Base-by-base conservation (phyloP, 306 rosid genomes). In the Pterocarpus macrocarpus region DNA sequence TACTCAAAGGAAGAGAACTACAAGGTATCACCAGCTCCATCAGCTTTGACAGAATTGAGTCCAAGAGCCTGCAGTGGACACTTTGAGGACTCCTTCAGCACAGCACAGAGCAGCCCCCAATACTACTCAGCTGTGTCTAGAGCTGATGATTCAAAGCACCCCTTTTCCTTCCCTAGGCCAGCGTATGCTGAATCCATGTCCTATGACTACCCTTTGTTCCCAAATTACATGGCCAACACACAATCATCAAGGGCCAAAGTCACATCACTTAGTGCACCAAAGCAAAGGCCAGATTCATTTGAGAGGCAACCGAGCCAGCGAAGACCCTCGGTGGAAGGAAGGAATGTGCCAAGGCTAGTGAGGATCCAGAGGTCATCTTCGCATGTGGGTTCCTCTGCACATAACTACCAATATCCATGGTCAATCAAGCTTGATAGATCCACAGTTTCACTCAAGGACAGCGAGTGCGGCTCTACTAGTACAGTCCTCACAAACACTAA, bases 171-270 rank as follows among this genome's bases (percentile, higher is more conserved):
- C 22, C 92, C 95, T 7, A 63, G 80, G 77, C 90, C 97, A 50
- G 85, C 88, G 33, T 84, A 84, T 72, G 90, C 84, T 30, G 97
- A 90, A 61, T 62, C 90, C 0, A 49, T 89, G 84, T 85, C 91
- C 64, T 88, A 88, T 74, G 97, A 91, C 73, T 82, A 83, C 71
- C 96, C 89, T 36, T 38, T 91, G 55, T 93, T 69, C 73, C 99
- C 99, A 57, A 93, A 83, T 77, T 95, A 95, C 89, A 95, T 95
- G 99, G 93, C 99, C 13, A 95, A 95, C 58, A 95, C 99, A 0
- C 90, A 91, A 81, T 95, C 99, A 11, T 91, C 97, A 16, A 90
- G 83, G 72, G 99, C 99, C 16, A 95, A 93, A 72, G 98, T 28
- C 7, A 82, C 98, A 47, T 95, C 98, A 0, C 98, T 93, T 1